Conservation (phyloP, 164 flowering plant genomes). For the Annona squamosa region DNA sequence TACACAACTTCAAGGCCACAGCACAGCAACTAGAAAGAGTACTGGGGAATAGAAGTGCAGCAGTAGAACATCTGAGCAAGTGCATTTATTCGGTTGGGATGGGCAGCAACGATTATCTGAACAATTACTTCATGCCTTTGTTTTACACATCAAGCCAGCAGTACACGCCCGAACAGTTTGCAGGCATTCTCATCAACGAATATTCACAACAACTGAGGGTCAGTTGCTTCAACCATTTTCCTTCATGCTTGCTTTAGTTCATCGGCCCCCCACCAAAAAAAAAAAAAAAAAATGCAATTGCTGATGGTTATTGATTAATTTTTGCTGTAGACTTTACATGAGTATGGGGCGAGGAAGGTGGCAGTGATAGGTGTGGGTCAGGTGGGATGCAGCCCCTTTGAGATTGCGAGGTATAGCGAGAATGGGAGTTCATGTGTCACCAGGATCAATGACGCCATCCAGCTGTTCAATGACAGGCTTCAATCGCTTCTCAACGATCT, state of each 20-base stretch:
- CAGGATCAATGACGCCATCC: constrained; percentile 43
- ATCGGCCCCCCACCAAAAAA: not conserved
- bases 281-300: not conserved
- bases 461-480: constrained; percentile 44
- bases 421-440: constrained; percentile 46
- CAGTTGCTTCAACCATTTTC: not conserved
- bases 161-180: constrained; percentile 53
- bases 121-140: constrained; percentile 50
- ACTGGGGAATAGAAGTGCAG: constrained; percentile 31
- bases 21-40: constrained; percentile 37
- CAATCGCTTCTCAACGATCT: constrained; percentile 33
- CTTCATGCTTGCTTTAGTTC: not conserved
- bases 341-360: constrained; percentile 74
- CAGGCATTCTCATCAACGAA: constrained; percentile 47
- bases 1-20: constrained; percentile 34
- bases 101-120: constrained; percentile 55
- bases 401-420: constrained; percentile 37
- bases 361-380: constrained; percentile 62
- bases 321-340: constrained; percentile 39
- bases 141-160: constrained; percentile 42
- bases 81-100: constrained; percentile 29
- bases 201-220: constrained; percentile 48
- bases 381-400: constrained; percentile 69
- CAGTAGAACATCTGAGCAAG: constrained; percentile 23
- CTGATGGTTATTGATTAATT: not conserved